These are phyloP conservation scores for Viridothelium virens DNA, from an alignment of 495 filamentous ascomycete species.

Conservation along the genomic window DNA sequence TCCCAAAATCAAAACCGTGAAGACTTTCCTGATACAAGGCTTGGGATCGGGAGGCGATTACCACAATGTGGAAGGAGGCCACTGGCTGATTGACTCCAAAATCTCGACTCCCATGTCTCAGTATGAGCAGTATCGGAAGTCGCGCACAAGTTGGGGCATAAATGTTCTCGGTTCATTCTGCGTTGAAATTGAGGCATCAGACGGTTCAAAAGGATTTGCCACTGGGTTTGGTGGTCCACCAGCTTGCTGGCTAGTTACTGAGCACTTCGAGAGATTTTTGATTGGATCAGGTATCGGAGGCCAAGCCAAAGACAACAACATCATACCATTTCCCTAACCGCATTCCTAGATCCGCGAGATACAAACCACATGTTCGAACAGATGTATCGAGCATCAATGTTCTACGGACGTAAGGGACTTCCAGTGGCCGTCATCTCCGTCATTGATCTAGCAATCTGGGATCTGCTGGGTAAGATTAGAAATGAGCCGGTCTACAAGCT, in stretches of 20 bases:
- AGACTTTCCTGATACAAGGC: conserved; percentile 75
- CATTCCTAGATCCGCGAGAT: conserved; percentile 61
- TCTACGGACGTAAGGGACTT: conserved; percentile 88
- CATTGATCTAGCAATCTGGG: conserved; percentile 87
- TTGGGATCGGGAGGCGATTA: conserved; percentile 89
- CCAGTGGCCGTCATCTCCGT: conserved; percentile 86
- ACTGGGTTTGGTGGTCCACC: conserved; percentile 91
- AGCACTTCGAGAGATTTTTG: conserved; percentile 86
- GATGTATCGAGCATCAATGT: conserved; percentile 93
- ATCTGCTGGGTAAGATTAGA: conserved; percentile 79
- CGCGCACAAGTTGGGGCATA: conserved; percentile 88
- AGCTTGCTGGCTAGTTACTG: conserved; percentile 83
- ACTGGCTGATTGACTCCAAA: conserved; percentile 85
- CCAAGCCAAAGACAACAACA: neutral
- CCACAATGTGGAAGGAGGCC: conserved; percentile 88
- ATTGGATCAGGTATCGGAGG: conserved; percentile 57
- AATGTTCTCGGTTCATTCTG: conserved; percentile 91
- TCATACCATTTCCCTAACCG: neutral
- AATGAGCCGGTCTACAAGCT: conserved; percentile 91
- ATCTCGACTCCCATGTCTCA: conserved; percentile 87
- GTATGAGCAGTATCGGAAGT: conserved; percentile 79
- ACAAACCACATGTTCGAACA: conserved; percentile 86
- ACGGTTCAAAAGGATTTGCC: conserved; percentile 85
- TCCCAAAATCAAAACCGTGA: conserved; percentile 69
- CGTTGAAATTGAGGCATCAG: conserved; percentile 79